Conservation (phyloP, 257 asterid species). For the Misopates orontium region DNA sequence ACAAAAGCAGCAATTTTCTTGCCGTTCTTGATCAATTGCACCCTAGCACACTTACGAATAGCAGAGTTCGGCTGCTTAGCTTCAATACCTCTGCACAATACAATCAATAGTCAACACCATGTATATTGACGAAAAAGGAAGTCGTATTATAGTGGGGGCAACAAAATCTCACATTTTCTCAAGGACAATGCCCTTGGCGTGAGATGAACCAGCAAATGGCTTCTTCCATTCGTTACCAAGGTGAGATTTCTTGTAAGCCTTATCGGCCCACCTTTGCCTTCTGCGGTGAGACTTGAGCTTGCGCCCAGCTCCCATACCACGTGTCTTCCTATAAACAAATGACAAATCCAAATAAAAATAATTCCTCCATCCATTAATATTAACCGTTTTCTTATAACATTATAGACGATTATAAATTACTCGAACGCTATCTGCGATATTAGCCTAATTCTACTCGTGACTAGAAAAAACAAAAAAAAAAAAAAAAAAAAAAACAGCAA, state of each 20-base stretch:
- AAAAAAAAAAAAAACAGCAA: no score
- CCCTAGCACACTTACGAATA: conserved; percentile 78
- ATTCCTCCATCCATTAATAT: background rate
- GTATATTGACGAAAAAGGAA: background rate
- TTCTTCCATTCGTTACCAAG: conserved; percentile 85
- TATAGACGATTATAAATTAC: no score
- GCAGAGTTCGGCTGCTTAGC: conserved; percentile 92
- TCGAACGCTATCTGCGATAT: no score
- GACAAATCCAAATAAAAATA: background rate
- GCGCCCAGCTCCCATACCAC: conserved; percentile 91
- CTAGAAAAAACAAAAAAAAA: no score
- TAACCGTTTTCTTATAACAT: no score
- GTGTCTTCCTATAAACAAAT: conserved; percentile 51
- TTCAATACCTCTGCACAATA: conserved; percentile 60
- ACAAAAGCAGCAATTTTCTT: conserved; percentile 85
- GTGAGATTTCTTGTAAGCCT: conserved; percentile 78
- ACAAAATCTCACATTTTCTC: conserved; percentile 59
- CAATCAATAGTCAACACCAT: background rate
- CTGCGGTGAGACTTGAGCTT: conserved; percentile 74
- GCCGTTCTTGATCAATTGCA: conserved; percentile 78
- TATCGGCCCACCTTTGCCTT: conserved; percentile 78
- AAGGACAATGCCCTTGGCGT: conserved; percentile 79
- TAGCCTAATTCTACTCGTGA: no score
- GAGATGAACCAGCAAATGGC: conserved; percentile 81
- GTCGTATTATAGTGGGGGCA: no score